Evolutionary conservation across 179 eudicot genomes (phyloP).

Genomic region (Dionaea muscipula): DNA sequence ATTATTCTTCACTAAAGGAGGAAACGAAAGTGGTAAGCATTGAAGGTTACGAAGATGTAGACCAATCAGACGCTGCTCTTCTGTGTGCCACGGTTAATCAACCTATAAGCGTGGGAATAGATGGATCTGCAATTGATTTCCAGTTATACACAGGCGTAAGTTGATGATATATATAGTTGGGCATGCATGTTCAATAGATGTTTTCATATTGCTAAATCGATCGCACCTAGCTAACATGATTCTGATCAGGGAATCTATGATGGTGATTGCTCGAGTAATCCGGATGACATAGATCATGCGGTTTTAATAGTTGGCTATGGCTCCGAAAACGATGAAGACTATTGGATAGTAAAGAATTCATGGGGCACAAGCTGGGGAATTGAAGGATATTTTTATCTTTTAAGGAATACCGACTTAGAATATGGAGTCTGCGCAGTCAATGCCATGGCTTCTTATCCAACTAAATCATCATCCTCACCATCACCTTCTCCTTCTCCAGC

Average conservation of each 20-base stretch:
- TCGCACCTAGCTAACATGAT: background rate
- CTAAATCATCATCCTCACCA: constrained; percentile 30
- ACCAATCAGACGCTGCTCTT: constrained; percentile 42
- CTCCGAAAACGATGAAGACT: constrained; percentile 33
- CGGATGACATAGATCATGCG: constrained; percentile 53
- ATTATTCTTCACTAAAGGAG: constrained; percentile 20
- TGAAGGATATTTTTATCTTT: constrained; percentile 46
- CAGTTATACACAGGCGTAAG: constrained; percentile 64
- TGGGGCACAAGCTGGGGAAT: constrained; percentile 75
- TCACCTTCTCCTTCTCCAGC: constrained; percentile 32
- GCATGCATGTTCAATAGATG: background rate
- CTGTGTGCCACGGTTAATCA: constrained; percentile 51
- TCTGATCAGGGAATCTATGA: constrained; percentile 50
- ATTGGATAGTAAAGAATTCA: constrained; percentile 71
- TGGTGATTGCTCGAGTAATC: constrained; percentile 52
- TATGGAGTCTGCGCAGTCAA: constrained; percentile 58
- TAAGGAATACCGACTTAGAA: constrained; percentile 24
- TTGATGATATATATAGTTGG: background rate
- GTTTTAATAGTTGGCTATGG: constrained; percentile 61
- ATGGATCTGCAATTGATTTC: constrained; percentile 46
- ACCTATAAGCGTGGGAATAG: constrained; percentile 66
- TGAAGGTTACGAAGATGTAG: constrained; percentile 55
- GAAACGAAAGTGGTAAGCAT: constrained; percentile 28
- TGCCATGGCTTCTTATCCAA: constrained; percentile 61
- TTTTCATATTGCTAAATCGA: background rate